Percentiles rank a stretch among this genome's conserved stretches.
These are phyloP conservation scores for Leccinum subspadiceum DNA, from an alignment of 1,284 basidiomycete genomes.

Conservation along the genomic window DNA sequence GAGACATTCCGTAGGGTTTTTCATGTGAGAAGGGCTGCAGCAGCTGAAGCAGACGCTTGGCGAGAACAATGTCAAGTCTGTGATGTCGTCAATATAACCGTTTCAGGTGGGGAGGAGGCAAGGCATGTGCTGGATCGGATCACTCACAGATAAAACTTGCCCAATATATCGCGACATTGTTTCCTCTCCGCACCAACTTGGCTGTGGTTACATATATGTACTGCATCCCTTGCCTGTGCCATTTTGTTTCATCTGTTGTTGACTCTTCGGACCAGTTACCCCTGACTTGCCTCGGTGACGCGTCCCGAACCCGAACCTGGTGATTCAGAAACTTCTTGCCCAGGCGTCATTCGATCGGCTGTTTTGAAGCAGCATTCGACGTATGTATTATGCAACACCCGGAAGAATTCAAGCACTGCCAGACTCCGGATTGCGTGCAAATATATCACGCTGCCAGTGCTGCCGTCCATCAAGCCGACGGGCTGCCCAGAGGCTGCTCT, in stretches of 20 bases:
- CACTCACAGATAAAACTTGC: conserved; percentile 29
- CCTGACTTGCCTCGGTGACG: conserved; percentile 51
- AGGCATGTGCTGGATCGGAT: conserved; percentile 26
- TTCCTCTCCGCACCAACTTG: conserved; percentile 43
- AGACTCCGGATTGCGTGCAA: conserved; percentile 56
- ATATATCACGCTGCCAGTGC: conserved; percentile 40
- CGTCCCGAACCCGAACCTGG: conserved; percentile 48
- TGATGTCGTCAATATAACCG: conserved; percentile 39
- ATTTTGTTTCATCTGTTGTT: conserved; percentile 46
- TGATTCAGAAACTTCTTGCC: conserved; percentile 46
- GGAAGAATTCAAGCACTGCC: conserved; percentile 49
- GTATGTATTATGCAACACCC: conserved; percentile 46
- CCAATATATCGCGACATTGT: conserved; percentile 51
- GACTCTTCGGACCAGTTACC: conserved; percentile 45
- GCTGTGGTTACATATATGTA: conserved; percentile 49
- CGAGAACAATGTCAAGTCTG: conserved; percentile 46
- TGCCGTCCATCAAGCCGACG: conserved; percentile 13
- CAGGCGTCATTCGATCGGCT: conserved; percentile 43
- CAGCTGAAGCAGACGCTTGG: conserved; percentile 48
- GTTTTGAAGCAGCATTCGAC: conserved; percentile 43
- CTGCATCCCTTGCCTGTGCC: conserved; percentile 50
- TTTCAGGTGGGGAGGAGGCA: conserved; percentile 51
- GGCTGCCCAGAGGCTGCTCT: conserved; percentile 34
- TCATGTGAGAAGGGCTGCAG: conserved; percentile 45
- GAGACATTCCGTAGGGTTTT: conserved; percentile 42